A percentile compares a stretch with the other conserved stretches of the same genome.
phyloP scores from a whole-genome alignment of 805 yeast genomes.

The Metschnikowia koreensis region DNA sequence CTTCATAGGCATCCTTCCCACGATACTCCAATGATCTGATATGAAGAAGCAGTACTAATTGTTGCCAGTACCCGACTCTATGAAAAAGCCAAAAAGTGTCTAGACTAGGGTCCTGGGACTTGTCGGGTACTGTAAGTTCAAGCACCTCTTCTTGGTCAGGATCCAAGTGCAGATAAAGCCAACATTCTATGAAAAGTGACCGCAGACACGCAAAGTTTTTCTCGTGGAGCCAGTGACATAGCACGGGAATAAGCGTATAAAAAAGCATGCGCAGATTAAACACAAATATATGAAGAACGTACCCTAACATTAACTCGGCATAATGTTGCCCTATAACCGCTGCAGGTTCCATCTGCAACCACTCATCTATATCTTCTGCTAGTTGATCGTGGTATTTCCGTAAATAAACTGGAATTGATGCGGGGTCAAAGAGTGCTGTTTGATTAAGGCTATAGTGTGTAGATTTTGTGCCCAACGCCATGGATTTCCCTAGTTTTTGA shows the following conservation, averaged over 20 bases:
- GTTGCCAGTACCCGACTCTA: constrained; percentile 30
- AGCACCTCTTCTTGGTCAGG: constrained; percentile 11
- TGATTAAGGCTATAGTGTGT: constrained; percentile 34
- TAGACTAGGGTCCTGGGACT: constrained; percentile 10
- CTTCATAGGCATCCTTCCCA: constrained; percentile 16
- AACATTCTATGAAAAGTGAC: constrained; percentile 12
- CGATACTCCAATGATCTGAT: not conserved
- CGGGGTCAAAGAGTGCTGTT: constrained; percentile 23
- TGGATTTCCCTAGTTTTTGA: constrained; percentile 31
- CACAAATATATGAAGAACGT: constrained; percentile 33
- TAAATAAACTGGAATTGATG: constrained; percentile 25
- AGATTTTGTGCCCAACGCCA: constrained; percentile 34
- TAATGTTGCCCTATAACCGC: constrained; percentile 22
- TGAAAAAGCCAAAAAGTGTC: constrained; percentile 29
- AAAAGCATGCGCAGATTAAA: constrained; percentile 33
- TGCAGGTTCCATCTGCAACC: constrained; percentile 36
- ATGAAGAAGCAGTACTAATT: constrained; percentile 17
- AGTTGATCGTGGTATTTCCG: constrained; percentile 23
- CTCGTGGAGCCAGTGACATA: constrained; percentile 39
- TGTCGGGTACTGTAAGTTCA: constrained; percentile 5
- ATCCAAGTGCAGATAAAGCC: constrained; percentile 15
- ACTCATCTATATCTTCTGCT: constrained; percentile 34
- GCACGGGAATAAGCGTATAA: constrained; percentile 32
- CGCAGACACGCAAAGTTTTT: constrained; percentile 15
- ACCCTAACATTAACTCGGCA: constrained; percentile 31